Base-by-base conservation (phyloP, 139 green algal genomes). In the Chlorokybus atmophyticus region DNA sequence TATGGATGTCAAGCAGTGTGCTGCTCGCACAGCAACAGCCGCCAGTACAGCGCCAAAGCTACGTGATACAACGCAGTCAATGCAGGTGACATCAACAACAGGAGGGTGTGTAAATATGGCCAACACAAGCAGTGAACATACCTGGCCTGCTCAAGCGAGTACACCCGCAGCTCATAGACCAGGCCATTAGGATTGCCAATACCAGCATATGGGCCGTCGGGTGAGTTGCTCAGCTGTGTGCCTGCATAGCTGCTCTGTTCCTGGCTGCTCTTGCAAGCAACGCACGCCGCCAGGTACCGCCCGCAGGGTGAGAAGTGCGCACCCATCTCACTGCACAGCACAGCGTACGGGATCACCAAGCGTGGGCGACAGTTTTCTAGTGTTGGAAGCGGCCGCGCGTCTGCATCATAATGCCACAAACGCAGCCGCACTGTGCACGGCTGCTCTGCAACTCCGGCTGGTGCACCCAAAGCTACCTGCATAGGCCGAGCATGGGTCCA, bases 1-100 rank as follows among this genome's bases (percentile, higher is more conserved):
- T 14, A 95, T 76, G 42, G 66, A 83, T n/a, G 87, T 95, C 31
- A 95, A 74, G 78, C 87, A 95, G 75, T 95, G 87, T 3, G 86
- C 87, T 3, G 87, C 87, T n/a, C 67, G 71, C n/a, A 95, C 74
- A 28, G 67, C 39, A 17, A 62, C 26, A 38, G 62, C 50, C 14
- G 61, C 59, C 10, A 80, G 47, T n/a, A 80, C 70, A 55, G 79
- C n/a, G 8, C 73, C 73, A 49, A 80, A 80, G 27, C 56, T 71
- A 26, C 26, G 29, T 6, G 19, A 51, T 51, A 23, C 42, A 23
- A 23, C 42, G 24, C 24, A n/a, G 42, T 24, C 42, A 23, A 23
- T 51, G 24, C 42, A 26, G 0, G 24, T 51, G 42, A 6, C 42
- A 26, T 24, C 42, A 51, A 24, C 42, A 51, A 24, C 2, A 2